A percentile compares a stretch with the other conserved stretches of the same genome.
phyloP scores from a whole-genome alignment of 1,284 basidiomycete species.

The Irpex sp. region DNA sequence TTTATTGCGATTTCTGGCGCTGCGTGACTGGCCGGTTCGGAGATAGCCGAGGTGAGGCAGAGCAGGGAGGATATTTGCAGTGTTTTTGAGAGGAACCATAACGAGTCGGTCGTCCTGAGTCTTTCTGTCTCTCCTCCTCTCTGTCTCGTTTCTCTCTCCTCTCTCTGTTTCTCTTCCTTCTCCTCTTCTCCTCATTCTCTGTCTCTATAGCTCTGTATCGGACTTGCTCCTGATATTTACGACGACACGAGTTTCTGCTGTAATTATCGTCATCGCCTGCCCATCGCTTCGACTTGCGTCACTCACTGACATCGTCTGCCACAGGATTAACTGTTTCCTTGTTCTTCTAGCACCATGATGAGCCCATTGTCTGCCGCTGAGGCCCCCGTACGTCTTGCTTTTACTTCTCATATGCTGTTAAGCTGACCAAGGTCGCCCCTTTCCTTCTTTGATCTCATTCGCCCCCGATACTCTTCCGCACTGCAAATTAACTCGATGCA shows the following conservation, averaged over 20 bases:
- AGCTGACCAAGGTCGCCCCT: constrained; percentile 2
- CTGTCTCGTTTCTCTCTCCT: constrained; percentile 27
- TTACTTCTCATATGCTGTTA: neutral
- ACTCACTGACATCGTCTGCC: constrained; percentile 1
- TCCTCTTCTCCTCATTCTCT: constrained; percentile 28
- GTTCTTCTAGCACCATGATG: constrained; percentile 69
- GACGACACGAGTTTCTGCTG: constrained; percentile 29
- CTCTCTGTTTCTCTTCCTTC: constrained; percentile 29
- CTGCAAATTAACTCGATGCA: neutral
- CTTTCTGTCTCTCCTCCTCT: constrained; percentile 35
- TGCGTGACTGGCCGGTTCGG: constrained; percentile 19
- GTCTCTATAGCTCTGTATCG: constrained; percentile 41
- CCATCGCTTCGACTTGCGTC: constrained; percentile 18
- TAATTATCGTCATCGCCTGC: constrained; percentile 21
- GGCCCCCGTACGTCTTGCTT: constrained; percentile 58
- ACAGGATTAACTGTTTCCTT: constrained; percentile 30
- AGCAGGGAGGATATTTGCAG: constrained; percentile 9
- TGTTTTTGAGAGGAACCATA: constrained; percentile 22
- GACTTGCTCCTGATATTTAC: constrained; percentile 42
- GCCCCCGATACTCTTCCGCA: constrained; percentile 1
- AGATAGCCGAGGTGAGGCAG: constrained; percentile 24
- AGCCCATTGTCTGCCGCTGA: constrained; percentile 62
- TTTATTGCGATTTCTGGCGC: constrained; percentile 3
- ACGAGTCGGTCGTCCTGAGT: constrained; percentile 25
- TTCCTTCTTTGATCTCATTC: neutral